Base-by-base conservation (phyloP, 805 yeast genomes). In the Ogataea wickerhamii region DNA sequence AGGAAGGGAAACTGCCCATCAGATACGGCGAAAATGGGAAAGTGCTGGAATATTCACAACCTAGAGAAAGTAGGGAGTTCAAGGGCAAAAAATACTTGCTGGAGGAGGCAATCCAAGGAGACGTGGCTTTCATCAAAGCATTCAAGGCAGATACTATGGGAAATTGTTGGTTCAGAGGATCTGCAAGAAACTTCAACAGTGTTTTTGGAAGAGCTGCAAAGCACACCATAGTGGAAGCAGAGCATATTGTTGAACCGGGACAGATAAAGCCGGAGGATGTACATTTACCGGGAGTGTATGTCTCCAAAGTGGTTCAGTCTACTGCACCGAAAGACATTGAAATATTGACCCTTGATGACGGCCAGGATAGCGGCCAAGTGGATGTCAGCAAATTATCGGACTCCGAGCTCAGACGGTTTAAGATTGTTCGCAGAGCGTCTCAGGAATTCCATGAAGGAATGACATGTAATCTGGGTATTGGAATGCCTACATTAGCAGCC, bases 401-500 rank as follows among this genome's bases (percentile, higher is more conserved):
- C 7, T 27, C 31, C 20, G 42, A 44, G 24, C 32, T 36, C 22
- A 37, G 50, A 28, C 58, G 68, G 32, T 56, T 49, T 20, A 52
- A 58, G 36, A 71, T 72, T 40, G 69, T 68, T 20, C 55, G 54
- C 36, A 60, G 77, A 21, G 74, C 73, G 2, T 67, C 76, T 2
- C 53, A 64, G 49, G 78, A 72, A 52, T 70, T 72, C 47, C 47
- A 51, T 21, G 61, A 65, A 43, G 74, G 74, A 10, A 49, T 58
- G 40, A 65, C 61, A 34, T 74, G 67, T 38, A 72, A 72, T 44
- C 55, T 71, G 30, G 78, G 77, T 12, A 68, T 71, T 14, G 77
- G 77, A n/a, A 59, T 72, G 61, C 77, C 76, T 5, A 71, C 75
- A 1, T 52, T 72, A 37, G 70, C 73, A 5, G 72, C 75, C 10